Base-by-base conservation (phyloP, 257 asterid genomes). In the Linaria vulgaris region DNA sequence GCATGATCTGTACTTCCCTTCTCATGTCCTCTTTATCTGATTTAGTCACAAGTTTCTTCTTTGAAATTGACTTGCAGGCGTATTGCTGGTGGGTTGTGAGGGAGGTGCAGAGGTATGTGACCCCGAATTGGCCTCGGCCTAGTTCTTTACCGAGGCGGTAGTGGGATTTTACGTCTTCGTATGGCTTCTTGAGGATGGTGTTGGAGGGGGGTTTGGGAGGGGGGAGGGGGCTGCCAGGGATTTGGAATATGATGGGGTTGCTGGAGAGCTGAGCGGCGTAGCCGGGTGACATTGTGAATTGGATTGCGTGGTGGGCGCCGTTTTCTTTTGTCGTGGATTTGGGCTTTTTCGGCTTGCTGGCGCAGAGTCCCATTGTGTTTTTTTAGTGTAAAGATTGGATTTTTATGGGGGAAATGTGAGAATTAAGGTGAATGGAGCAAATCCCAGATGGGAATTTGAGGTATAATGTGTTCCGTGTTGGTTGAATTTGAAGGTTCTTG, bases 211-310 rank as follows among this genome's bases (percentile, higher is more conserved):
- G 53, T 47, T 47, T 47, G 53, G 19, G 23, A 23, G 53, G 53
- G 22, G 23, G 53, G 12, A 47, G 1, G 1, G 53, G 53, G 21
- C 21, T 47, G 19, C 53, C 53, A 0, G 53, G 20, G 3, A 27
- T 6, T n/a, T 22, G 53, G 12, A 47, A n/a, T n/a, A n/a, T n/a
- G n/a, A n/a, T 47, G 8, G 21, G 22, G 9, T 47, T 15, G 9
- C 1, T 1, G 9, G 53, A 20, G 9, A 47, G 22, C 11, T 47
- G 19, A 47, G 53, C 53, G 16, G 53, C 53, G 21, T 47, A 47
- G 23, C 53, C 53, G 4, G 53, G 53, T 47, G 53, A 47, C 53
- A 47, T 47, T 47, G 53, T 47, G 53, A n/a, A 47, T 20, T 47
- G 53, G 22, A 47, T 47, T 1, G 9, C 17, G 10, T 47, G 53